Evolutionary conservation across 768 basidiomycete species (phyloP).

Genomic region (Paxillus ammoniavirescens): DNA sequence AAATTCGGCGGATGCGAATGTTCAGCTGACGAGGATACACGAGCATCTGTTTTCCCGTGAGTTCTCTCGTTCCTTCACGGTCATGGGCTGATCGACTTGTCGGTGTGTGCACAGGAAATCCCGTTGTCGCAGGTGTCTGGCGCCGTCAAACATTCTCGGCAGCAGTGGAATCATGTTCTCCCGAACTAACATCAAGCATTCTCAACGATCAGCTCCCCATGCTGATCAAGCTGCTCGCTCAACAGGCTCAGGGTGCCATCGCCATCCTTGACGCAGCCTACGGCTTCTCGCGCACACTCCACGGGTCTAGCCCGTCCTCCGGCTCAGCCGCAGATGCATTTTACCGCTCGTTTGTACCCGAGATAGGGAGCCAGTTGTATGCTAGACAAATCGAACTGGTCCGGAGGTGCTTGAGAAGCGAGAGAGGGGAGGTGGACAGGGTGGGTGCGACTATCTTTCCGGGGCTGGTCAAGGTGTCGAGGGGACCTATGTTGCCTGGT

Average conservation of each 20-base stretch:
- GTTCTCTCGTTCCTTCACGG: conserved; percentile 27
- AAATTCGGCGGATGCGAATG: conserved; percentile 79
- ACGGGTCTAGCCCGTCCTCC: conserved; percentile 56
- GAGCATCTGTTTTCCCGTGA: conserved; percentile 83
- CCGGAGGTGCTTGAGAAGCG: conserved; percentile 76
- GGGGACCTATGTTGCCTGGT: conserved; percentile 34
- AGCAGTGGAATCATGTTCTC: conserved; percentile 74
- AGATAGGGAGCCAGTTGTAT: conserved; percentile 70
- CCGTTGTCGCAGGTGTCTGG: conserved; percentile 89
- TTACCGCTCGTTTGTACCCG: conserved; percentile 85
- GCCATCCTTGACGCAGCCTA: conserved; percentile 73
- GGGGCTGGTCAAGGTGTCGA: conserved; percentile 79
- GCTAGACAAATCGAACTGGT: conserved; percentile 82
- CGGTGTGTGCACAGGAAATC: conserved; percentile 54
- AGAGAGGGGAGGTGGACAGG: conserved; percentile 66
- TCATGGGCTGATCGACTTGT: not conserved
- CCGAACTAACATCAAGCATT: conserved; percentile 66
- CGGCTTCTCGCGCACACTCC: conserved; percentile 83
- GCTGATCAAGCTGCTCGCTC: conserved; percentile 52
- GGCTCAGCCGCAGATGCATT: conserved; percentile 63
- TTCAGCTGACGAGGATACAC: conserved; percentile 82
- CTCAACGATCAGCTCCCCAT: conserved; percentile 70
- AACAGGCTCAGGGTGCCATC: conserved; percentile 41
- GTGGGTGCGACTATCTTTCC: conserved; percentile 88
- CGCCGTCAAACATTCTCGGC: conserved; percentile 87